Percentiles rank a stretch among this genome's conserved stretches.
These are phyloP conservation scores for Hypoxylon sp. DNA, from an alignment of 2,329 filamentous ascomycete species.

Conservation along the genomic window DNA sequence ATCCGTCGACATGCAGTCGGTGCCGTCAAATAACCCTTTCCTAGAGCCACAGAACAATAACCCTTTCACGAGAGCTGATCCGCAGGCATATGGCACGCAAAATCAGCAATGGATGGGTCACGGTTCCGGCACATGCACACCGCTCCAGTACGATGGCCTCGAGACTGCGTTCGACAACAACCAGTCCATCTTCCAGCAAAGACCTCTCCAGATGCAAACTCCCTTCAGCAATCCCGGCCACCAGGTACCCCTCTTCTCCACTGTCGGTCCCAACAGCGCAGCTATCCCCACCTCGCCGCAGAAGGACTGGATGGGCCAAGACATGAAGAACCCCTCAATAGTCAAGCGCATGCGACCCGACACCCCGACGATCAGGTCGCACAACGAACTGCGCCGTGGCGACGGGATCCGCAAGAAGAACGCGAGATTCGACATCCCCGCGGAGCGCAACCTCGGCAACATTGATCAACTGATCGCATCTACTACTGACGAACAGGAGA, in stretches of 20 bases:
- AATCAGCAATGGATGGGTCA: conserved; percentile 70
- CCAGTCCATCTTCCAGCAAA: conserved; percentile 66
- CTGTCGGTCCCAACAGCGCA: conserved; percentile 61
- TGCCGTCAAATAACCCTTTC: conserved; percentile 74
- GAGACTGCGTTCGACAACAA: conserved; percentile 67
- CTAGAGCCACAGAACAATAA: conserved; percentile 71
- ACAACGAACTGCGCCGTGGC: conserved; percentile 81
- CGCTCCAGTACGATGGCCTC: conserved; percentile 77
- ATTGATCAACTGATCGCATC: conserved; percentile 93
- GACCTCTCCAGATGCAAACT: conserved; percentile 65
- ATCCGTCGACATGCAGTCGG: conserved; percentile 73
- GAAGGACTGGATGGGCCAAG: conserved; percentile 69
- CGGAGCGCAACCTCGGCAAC: conserved; percentile 91
- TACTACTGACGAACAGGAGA: conserved; percentile 89
- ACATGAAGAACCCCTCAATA: conserved; percentile 64
- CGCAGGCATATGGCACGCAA: conserved; percentile 61
- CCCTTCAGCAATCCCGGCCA: conserved; percentile 67
- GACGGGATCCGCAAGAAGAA: conserved; percentile 99
- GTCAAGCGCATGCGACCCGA: conserved; percentile 74
- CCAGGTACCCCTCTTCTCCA: conserved; percentile 67
- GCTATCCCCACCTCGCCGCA: conserved; percentile 69
- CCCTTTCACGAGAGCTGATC: conserved; percentile 72
- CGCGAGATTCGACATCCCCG: conserved; percentile 95
- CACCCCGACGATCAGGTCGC: conserved; percentile 78
- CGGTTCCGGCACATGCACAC: conserved; percentile 78